These are phyloP conservation scores for Starmerella tilneyi DNA, from an alignment of 805 yeast genomes.

Conservation along the genomic window DNA sequence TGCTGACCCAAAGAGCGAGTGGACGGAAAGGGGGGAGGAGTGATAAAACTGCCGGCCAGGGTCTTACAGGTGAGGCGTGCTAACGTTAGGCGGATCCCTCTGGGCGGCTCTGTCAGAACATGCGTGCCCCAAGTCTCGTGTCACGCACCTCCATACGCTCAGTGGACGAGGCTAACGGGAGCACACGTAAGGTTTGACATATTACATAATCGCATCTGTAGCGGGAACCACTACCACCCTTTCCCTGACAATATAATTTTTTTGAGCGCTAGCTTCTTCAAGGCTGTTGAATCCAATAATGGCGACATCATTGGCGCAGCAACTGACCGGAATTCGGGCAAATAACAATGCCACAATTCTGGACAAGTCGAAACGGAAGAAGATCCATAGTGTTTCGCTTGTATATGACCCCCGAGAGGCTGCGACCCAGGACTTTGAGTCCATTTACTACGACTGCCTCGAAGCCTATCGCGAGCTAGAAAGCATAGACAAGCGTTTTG, in stretches of 20 bases:
- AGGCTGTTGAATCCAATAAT: constrained; percentile 6
- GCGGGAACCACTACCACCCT: too few relatives aligned
- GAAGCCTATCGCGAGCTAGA: constrained; percentile 70
- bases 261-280: not conserved
- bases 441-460: constrained; percentile 56
- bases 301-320: constrained; percentile 57
- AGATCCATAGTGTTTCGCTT: constrained; percentile 78
- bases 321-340: constrained; percentile 53
- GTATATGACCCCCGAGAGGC: constrained; percentile 80
- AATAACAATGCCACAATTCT: constrained; percentile 51
- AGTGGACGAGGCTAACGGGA: too few relatives aligned
- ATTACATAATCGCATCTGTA: too few relatives aligned
- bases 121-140: too few relatives aligned
- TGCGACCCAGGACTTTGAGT: constrained; percentile 86
- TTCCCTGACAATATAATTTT: constrained; percentile 5
- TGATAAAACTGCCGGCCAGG: not conserved
- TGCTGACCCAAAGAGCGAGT: not conserved
- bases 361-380: constrained; percentile 78
- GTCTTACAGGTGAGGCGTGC: not conserved
- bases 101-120: too few relatives aligned
- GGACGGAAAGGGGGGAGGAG: not conserved
- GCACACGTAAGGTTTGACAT: too few relatives aligned
- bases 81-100: too few relatives aligned
- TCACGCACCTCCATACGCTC: too few relatives aligned
- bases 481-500: constrained; percentile 63